Base-by-base conservation (phyloP, 805 yeast genomes). In the Wickerhamiella bombiphila region DNA sequence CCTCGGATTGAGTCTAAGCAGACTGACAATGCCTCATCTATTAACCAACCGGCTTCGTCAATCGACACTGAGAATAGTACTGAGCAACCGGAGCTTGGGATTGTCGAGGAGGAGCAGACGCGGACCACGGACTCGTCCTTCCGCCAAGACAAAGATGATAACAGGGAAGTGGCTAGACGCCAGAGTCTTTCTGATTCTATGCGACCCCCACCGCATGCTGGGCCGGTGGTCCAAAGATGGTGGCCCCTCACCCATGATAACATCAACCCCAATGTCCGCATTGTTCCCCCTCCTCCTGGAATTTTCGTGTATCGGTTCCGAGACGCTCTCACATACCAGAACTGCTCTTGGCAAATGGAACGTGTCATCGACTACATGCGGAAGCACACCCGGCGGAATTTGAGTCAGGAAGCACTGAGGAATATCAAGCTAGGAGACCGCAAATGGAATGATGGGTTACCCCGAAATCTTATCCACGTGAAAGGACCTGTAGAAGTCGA, bases 401-500 rank as follows among this genome's bases (percentile, higher is more conserved):
- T 46, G 16, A 13, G 18, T 8, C 15, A 13, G 19, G 33, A 30
- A 8, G 85, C 85, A 21, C 64, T 66, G 37, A 45, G 55, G 6
- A 43, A 39, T 17, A 42, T 49, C 21, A 44, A 63, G 41, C 52
- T 61, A 21, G 74, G 79, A 31, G 76, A 77, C 40, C 69, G 85
- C 45, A 86, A 94, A 15, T 86, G 95, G 94, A 85, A 85, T 54
- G 88, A 85, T 52, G 85, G 85, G 14, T 93, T 93, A 45, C 80
- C 73, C 28, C 49, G 51, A 24, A 48, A 43, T 31, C 51, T 40
- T 45, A 52, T 31, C 40, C 35, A 13, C 15, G 33, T 13, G 18
- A 34, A 35, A 29, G 58, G 52, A 20, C 49, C 57, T 7, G 40
- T 47, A 16, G 43, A 40, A 21, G 56, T 44, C 2, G 76, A 79